Conservation (phyloP, 2,329 filamentous ascomycete genomes). For the Chaetomium strumarium region DNA sequence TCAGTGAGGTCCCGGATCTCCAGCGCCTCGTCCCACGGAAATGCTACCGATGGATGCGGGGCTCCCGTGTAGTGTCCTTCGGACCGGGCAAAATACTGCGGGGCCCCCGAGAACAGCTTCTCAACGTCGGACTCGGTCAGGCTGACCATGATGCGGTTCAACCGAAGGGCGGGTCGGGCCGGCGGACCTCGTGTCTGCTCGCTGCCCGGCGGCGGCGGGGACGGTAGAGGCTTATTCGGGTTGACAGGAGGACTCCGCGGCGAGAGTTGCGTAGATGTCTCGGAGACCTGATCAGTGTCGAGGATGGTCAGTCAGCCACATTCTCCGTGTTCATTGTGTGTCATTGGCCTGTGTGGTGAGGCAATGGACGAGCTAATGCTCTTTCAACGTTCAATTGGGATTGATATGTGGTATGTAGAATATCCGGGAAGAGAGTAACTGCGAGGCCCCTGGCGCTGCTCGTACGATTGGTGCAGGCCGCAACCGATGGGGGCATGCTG, state of each 20-base stretch:
- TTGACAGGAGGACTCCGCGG: conserved; percentile 39
- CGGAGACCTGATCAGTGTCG: conserved; percentile 16
- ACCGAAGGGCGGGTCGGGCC: conserved; percentile 42
- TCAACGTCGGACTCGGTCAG: conserved; percentile 56
- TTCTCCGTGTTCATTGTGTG: conserved; percentile 5
- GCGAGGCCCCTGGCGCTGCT: conserved; percentile 8
- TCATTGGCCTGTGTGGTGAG: conserved; percentile 1
- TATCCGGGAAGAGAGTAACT: not conserved
- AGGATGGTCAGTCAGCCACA: conserved; percentile 19
- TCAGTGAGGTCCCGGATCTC: conserved; percentile 59
- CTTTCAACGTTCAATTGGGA: not conserved
- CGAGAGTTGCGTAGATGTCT: conserved; percentile 23
- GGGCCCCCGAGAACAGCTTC: conserved; percentile 69
- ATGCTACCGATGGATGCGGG: conserved; percentile 58
- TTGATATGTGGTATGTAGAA: not conserved
- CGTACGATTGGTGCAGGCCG: conserved; percentile 24
- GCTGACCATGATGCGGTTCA: conserved; percentile 54
- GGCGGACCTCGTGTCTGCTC: conserved; percentile 36
- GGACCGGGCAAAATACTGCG: conserved; percentile 61
- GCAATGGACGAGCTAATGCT: not conserved
- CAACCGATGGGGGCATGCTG: conserved; percentile 7
- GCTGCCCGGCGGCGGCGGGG: conserved; percentile 41
- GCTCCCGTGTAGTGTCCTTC: conserved; percentile 55
- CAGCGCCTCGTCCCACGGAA: conserved; percentile 60
- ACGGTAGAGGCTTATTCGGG: conserved; percentile 53